These are phyloP conservation scores for Amanita jacksonii DNA, from an alignment of 768 basidiomycete genomes.

Conservation along the genomic window DNA sequence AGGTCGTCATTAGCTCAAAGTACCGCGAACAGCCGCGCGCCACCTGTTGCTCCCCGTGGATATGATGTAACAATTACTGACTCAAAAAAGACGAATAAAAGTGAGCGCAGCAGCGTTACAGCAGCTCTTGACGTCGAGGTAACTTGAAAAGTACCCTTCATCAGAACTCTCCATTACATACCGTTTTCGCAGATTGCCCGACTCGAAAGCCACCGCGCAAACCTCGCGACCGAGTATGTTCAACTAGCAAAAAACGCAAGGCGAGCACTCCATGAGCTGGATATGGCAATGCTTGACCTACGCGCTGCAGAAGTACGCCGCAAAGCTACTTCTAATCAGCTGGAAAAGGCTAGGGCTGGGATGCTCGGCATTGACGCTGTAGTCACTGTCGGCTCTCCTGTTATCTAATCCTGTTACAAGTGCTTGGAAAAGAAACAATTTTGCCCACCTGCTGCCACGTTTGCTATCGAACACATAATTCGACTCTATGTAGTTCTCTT, in stretches of 20 bases:
- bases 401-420: no score
- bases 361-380: conserved; percentile 45
- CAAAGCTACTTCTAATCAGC: conserved; percentile 44
- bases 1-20: conserved; percentile 13
- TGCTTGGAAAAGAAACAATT: conserved; percentile 52
- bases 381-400: neutral
- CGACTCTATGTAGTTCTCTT: neutral
- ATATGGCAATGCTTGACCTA: conserved; percentile 50
- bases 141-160: no score
- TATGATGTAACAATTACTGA: neutral
- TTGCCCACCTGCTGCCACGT: conserved; percentile 40
- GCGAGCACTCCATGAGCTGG: conserved; percentile 52
- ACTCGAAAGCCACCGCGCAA: conserved; percentile 28
- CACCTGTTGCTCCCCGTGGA: neutral
- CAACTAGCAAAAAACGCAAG: conserved; percentile 30
- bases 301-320: conserved; percentile 49
- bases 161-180: no score
- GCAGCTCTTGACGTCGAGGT: conserved; percentile 17
- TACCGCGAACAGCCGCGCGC: conserved; percentile 12
- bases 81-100: conserved; percentile 2
- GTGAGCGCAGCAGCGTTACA: conserved; percentile 4
- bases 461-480: conserved; percentile 52
- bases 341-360: conserved; percentile 56
- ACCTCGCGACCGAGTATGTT: conserved; percentile 29
- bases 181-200: conserved; percentile 20